Percentiles rank a stretch among this genome's conserved stretches.
Conservation (phyloP, 345 rosid species). For the Pelargonium nanum region DNA sequence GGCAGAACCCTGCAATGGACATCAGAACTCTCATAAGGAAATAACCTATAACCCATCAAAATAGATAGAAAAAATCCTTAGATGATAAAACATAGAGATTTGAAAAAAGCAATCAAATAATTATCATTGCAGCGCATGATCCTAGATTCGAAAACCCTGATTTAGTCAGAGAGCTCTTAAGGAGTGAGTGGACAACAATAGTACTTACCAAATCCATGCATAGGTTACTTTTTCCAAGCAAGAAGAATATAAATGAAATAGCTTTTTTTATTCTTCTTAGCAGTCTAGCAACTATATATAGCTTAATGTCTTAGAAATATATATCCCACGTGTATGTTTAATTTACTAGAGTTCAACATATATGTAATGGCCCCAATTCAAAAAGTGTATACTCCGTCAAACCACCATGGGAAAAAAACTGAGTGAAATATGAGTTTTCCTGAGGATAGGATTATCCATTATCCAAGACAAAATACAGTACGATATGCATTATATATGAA, state of each 20-base stretch:
- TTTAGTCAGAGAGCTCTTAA: too few relatives aligned
- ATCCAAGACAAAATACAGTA: too few relatives aligned
- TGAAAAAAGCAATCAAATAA: neutral
- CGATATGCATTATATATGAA: neutral
- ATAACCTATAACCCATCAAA: neutral
- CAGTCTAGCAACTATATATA: too few relatives aligned
- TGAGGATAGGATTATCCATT: too few relatives aligned
- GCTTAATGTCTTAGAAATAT: too few relatives aligned
- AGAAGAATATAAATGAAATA: too few relatives aligned
- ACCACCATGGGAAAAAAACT: neutral
- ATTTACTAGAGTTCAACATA: neutral
- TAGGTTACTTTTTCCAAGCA: too few relatives aligned
- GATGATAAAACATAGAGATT: conserved; percentile 1
- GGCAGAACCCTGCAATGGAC: conserved; percentile 77
- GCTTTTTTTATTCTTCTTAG: too few relatives aligned
- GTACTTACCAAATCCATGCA: neutral
- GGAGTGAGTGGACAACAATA: neutral
- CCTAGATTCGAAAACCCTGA: neutral
- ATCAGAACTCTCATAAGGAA: neutral
- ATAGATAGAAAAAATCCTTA: neutral
- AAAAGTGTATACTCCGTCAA: neutral
- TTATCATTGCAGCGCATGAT: neutral
- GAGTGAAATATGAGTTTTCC: neutral
- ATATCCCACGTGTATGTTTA: too few relatives aligned
- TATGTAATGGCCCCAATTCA: neutral